A percentile compares a stretch with the other conserved stretches of the same genome.
Conservation (phyloP, 2,329 filamentous ascomycete species). For the Stachybotrys elegans region DNA sequence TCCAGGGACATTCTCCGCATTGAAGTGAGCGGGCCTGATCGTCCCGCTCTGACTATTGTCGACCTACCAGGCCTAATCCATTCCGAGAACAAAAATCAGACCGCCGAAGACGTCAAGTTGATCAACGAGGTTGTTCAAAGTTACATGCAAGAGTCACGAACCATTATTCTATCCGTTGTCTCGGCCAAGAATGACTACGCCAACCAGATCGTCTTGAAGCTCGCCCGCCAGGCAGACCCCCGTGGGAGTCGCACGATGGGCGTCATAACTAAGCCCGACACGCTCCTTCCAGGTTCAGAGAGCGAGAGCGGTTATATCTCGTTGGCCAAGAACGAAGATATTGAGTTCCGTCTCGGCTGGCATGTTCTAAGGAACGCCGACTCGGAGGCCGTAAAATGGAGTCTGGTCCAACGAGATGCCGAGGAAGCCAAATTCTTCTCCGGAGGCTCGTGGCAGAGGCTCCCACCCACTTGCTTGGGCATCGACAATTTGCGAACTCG, state of each 20-base stretch:
- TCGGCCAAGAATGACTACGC: slow-evolving; percentile 52
- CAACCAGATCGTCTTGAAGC: slow-evolving; percentile 51
- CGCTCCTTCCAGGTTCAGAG: slow-evolving; percentile 23
- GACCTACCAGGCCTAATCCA: slow-evolving; percentile 55
- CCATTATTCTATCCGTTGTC: slow-evolving; percentile 57
- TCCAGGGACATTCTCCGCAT: slow-evolving; percentile 43
- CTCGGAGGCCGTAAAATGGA: slow-evolving; percentile 27
- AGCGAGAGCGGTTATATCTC: slow-evolving; percentile 33
- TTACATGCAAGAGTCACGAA: slow-evolving; percentile 54
- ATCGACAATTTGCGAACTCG: slow-evolving; percentile 40
- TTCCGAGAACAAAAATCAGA: slow-evolving; percentile 40
- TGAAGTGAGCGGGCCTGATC: slow-evolving; percentile 41
- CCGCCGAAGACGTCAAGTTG: slow-evolving; percentile 34
- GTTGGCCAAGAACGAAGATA: slow-evolving; percentile 40
- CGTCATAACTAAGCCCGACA: slow-evolving; percentile 55
- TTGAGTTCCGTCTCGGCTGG: slow-evolving; percentile 46
- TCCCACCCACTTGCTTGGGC: slow-evolving; percentile 35
- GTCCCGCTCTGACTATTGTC: slow-evolving; percentile 53
- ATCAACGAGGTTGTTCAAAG: slow-evolving; percentile 43
- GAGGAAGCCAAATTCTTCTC: slow-evolving; percentile 40
- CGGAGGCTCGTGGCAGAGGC: slow-evolving; percentile 29
- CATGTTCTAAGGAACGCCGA: slow-evolving; percentile 45
- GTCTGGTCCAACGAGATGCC: slow-evolving; percentile 28
- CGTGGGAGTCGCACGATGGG: slow-evolving; percentile 43
- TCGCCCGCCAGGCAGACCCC: slow-evolving; percentile 25